Conservation (phyloP, 23 red algal genomes). For the Gracilaria gracilis region DNA sequence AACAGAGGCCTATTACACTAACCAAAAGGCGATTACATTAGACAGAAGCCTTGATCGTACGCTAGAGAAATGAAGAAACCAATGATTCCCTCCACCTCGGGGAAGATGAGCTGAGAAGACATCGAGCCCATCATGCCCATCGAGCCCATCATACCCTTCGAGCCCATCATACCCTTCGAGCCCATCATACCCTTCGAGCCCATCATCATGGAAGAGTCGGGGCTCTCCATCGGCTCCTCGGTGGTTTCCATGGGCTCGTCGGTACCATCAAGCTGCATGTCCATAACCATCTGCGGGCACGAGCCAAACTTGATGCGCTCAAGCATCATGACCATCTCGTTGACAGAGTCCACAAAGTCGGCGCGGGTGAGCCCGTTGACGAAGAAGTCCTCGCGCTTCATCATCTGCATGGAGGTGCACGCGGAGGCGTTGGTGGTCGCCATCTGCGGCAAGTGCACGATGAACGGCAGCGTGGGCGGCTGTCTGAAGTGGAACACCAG, state of each 20-base stretch:
- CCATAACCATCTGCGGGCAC: background rate
- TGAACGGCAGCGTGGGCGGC: background rate
- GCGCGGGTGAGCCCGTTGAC: background rate
- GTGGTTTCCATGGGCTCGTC: background rate
- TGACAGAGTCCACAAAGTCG: background rate
- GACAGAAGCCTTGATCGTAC: background rate
- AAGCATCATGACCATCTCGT: background rate
- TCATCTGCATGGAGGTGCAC: background rate
- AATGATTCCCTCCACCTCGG: background rate
- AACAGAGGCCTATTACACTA: background rate
- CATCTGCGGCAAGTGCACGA: background rate
- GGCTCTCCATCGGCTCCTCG: background rate
- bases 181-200: background rate
- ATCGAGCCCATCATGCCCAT: background rate
- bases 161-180: background rate
- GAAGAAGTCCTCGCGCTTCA: background rate
- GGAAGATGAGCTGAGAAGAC: background rate
- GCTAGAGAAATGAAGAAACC: background rate
- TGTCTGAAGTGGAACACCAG: slow-evolving; percentile 8
- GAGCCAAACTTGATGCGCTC: background rate
- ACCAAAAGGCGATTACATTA: background rate
- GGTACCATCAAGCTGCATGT: background rate
- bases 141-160: too few relatives aligned
- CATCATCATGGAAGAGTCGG: background rate
- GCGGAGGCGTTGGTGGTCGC: background rate